Conservation (phyloP, 2,329 filamentous ascomycete species). For the Aspergillus brasiliensis region DNA sequence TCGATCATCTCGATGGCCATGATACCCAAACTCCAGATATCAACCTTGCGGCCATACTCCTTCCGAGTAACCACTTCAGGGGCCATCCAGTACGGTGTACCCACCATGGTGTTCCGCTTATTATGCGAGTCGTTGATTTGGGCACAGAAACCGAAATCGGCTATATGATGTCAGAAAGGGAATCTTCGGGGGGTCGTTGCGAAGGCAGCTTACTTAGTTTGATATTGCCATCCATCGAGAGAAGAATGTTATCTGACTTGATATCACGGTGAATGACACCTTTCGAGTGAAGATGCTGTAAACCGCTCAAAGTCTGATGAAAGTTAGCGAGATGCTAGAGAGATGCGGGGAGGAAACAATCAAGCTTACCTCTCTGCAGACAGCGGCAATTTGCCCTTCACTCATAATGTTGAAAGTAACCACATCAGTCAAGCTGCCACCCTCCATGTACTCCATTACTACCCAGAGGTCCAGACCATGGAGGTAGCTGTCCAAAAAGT, state of each 20-base stretch:
- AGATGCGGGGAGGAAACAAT: neutral
- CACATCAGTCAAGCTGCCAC: conserved; percentile 94
- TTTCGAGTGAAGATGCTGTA: conserved; percentile 96
- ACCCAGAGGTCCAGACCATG: conserved; percentile 93
- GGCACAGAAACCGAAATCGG: conserved; percentile 97
- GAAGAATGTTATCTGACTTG: conserved; percentile 96
- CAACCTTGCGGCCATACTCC: conserved; percentile 96
- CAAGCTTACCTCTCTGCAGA: conserved; percentile 75
- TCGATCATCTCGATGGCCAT: conserved; percentile 99
- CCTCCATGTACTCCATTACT: conserved; percentile 99
- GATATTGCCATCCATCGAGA: conserved; percentile 92
- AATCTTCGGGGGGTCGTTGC: neutral
- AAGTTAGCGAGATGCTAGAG: conserved; percentile 19
- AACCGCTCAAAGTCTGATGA: conserved; percentile 72
- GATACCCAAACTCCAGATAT: conserved; percentile 98
- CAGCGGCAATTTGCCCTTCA: conserved; percentile 93
- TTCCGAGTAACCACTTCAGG: conserved; percentile 96
- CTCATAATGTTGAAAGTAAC: conserved; percentile 99
- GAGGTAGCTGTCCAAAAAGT: conserved; percentile 97
- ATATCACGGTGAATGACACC: conserved; percentile 98
- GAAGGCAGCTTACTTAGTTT: conserved; percentile 76
- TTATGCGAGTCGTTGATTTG: conserved; percentile 97
- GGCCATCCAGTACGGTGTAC: conserved; percentile 99
- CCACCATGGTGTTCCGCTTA: conserved; percentile 98
- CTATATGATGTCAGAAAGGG: conserved; percentile 50